These are phyloP conservation scores for Blastomyces parvus DNA, from an alignment of 2,329 filamentous ascomycete genomes.

Conservation along the genomic window DNA sequence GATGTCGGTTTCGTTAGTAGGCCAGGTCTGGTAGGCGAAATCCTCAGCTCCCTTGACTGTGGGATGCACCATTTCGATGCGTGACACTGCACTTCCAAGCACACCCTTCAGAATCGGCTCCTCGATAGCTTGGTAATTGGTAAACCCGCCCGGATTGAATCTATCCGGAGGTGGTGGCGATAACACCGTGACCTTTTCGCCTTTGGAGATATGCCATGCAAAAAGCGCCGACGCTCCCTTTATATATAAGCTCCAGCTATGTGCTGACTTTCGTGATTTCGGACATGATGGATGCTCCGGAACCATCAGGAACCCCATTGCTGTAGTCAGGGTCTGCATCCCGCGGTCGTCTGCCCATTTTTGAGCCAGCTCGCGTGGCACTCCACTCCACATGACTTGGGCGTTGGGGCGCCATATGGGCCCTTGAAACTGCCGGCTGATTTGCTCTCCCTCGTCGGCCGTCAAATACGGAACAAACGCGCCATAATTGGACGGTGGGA, in stretches of 20 bases:
- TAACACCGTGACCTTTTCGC: constrained; percentile 19
- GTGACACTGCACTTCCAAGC: constrained; percentile 13
- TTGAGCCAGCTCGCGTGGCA: constrained; percentile 18
- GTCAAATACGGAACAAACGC: constrained; percentile 8
- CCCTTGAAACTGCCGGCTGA: constrained; percentile 14
- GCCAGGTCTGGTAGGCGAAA: constrained; percentile 23
- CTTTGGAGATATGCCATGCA: constrained; percentile 20
- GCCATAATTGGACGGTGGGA: too few relatives aligned
- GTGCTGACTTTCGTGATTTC: constrained; percentile 11
- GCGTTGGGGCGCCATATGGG: constrained; percentile 12
- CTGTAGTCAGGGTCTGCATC: constrained; percentile 22
- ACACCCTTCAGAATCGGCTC: constrained; percentile 22
- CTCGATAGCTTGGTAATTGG: constrained; percentile 23
- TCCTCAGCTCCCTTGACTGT: constrained; percentile 19
- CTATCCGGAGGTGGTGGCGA: constrained; percentile 21
- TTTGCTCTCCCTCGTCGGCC: constrained; percentile 16
- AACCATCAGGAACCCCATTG: constrained; percentile 21
- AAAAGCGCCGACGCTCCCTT: constrained; percentile 22
- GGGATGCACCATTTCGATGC: constrained; percentile 23
- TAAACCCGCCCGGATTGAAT: constrained; percentile 20
- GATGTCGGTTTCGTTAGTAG: constrained; percentile 15
- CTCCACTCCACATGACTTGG: constrained; percentile 24
- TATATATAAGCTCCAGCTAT: constrained; percentile 18
- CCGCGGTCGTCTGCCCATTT: constrained; percentile 21
- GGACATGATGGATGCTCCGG: constrained; percentile 15